These are phyloP conservation scores for Globomyces sp. DNA, from an alignment of 371 early-diverging fungal species.

Conservation along the genomic window DNA sequence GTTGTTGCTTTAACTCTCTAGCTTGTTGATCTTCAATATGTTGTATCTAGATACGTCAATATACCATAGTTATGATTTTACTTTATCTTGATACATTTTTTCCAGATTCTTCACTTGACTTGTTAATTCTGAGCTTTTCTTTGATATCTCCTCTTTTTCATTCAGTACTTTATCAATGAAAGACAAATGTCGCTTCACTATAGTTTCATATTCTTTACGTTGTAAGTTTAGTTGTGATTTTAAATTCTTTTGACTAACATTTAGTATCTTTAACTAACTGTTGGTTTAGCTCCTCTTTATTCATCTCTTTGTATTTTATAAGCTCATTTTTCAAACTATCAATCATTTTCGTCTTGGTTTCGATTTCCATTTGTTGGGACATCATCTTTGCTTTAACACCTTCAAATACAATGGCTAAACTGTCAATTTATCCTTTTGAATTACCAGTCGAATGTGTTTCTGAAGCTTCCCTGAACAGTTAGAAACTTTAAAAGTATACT, in stretches of 20 bases:
- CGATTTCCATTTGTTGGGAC: constrained; percentile 47
- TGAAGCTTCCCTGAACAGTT: not conserved
- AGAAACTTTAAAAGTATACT: not conserved
- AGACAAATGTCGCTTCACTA: constrained; percentile 48
- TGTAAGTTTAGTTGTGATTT: constrained; percentile 51
- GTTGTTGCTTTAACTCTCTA: constrained; percentile 43
- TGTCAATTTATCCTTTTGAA: not conserved
- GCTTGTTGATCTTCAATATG: constrained; percentile 40
- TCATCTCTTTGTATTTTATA: constrained; percentile 29
- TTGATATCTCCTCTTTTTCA: constrained; percentile 53
- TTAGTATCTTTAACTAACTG: constrained; percentile 25
- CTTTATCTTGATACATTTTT: constrained; percentile 41
- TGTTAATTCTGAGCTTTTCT: constrained; percentile 38
- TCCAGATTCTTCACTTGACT: constrained; percentile 46
- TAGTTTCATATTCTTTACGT: constrained; percentile 54
- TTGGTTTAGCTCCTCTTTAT: constrained; percentile 29
- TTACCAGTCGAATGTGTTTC: not conserved
- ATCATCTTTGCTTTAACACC: constrained; percentile 51
- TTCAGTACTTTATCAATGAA: constrained; percentile 51
- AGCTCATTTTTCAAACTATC: constrained; percentile 37
- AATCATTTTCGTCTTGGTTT: constrained; percentile 40
- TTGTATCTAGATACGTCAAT: not conserved
- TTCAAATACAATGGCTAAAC: constrained; percentile 37
- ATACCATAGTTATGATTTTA: not conserved
- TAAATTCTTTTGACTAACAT: constrained; percentile 37